These are phyloP conservation scores for Sclerotinia subarctica DNA, from an alignment of 2,329 filamentous ascomycete genomes.

Conservation along the genomic window DNA sequence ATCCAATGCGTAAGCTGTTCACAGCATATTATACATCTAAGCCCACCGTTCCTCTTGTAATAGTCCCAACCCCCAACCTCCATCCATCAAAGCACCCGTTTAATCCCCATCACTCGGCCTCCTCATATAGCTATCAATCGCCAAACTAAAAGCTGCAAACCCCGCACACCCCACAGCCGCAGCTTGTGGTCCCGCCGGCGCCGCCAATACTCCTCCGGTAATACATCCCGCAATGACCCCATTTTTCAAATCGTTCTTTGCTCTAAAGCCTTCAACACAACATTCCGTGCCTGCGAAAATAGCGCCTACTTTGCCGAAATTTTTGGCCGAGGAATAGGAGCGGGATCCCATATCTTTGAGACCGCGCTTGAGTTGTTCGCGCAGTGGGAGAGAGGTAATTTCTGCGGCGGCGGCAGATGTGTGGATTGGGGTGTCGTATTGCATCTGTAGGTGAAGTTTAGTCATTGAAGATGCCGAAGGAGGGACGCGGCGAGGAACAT, in stretches of 20 bases:
- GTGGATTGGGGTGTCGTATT: conserved; percentile 86
- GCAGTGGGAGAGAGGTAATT: conserved; percentile 67
- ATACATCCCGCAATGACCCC: conserved; percentile 84
- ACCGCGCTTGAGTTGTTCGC: conserved; percentile 77
- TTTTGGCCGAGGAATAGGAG: conserved; percentile 81
- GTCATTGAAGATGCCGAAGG: conserved; percentile 11
- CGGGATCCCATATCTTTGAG: conserved; percentile 93
- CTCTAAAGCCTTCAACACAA: conserved; percentile 86
- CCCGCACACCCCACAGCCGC: conserved; percentile 83
- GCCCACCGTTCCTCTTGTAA: not conserved
- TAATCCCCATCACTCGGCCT: conserved; percentile 61
- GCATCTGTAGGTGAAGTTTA: conserved; percentile 64
- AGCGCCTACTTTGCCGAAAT: conserved; percentile 90
- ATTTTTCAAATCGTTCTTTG: conserved; percentile 91
- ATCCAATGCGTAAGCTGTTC: conserved; percentile 12
- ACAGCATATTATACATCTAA: conserved; percentile 15
- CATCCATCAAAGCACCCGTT: not conserved
- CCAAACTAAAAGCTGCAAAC: conserved; percentile 88
- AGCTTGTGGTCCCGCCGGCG: conserved; percentile 85
- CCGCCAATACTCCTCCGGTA: conserved; percentile 83
- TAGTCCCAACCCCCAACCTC: not conserved
- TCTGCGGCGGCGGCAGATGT: conserved; percentile 42
- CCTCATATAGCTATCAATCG: conserved; percentile 89
- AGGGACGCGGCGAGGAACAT: conserved; percentile 42
- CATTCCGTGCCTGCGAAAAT: conserved; percentile 93